phyloP scores from a whole-genome alignment of 2,329 filamentous ascomycete genomes.

The Penicillium decumbens region DNA sequence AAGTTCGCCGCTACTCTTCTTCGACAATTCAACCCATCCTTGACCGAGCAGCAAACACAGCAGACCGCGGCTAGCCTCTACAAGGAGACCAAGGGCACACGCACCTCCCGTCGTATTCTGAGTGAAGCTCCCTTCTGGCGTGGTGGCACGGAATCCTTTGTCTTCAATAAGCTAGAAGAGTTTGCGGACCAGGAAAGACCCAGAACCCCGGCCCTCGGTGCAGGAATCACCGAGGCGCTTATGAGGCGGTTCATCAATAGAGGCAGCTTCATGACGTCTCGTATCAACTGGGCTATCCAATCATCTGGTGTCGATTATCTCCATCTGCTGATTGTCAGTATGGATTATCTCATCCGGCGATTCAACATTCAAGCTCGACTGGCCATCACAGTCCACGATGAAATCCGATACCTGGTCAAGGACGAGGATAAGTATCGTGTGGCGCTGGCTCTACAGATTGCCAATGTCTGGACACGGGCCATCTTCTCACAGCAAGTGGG shows the following conservation, averaged over 20 bases:
- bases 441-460: constrained; percentile 87
- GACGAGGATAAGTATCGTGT: constrained; percentile 80
- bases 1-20: constrained; percentile 88
- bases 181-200: constrained; percentile 93
- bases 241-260: constrained; percentile 84
- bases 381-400: constrained; percentile 92
- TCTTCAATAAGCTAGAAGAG: constrained; percentile 97
- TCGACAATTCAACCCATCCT: constrained; percentile 82
- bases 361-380: constrained; percentile 83
- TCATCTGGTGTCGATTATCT: constrained; percentile 96
- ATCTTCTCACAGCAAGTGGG: constrained; percentile 98
- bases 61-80: constrained; percentile 77
- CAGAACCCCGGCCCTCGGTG: constrained; percentile 84
- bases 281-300: constrained; percentile 99
- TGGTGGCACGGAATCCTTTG: constrained; percentile 92
- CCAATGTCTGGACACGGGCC: constrained; percentile 92
- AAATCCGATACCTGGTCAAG: constrained; percentile 88
- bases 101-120: constrained; percentile 69
- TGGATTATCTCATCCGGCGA: constrained; percentile 85
- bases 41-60: constrained; percentile 74
- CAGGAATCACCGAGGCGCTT: constrained; percentile 91
- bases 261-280: constrained; percentile 87
- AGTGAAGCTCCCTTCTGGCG: constrained; percentile 82
- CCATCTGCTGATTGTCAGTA: constrained; percentile 83
- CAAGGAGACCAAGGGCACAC: constrained; percentile 80